Conservation (phyloP, 2,329 filamentous ascomycete genomes). For the Epichloe typhina region DNA sequence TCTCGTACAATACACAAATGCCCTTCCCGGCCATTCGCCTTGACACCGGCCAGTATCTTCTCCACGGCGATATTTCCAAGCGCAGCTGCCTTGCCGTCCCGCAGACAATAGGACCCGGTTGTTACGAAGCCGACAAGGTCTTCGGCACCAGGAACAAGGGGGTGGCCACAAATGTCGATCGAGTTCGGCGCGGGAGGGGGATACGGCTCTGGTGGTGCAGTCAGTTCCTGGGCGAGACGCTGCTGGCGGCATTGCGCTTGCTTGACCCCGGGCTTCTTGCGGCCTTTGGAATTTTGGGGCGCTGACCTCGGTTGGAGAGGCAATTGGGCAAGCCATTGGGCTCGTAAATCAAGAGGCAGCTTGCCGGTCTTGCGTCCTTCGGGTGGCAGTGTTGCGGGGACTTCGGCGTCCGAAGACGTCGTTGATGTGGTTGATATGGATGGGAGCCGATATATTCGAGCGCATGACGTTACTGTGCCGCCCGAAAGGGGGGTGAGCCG, state of each 20-base stretch:
- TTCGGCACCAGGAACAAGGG: constrained; percentile 54
- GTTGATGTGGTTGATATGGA: constrained; percentile 13
- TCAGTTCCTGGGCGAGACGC: constrained; percentile 34
- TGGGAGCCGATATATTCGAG: constrained; percentile 77
- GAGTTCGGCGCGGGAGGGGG: constrained; percentile 24
- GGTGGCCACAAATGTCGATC: constrained; percentile 39
- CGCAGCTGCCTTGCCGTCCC: constrained; percentile 60
- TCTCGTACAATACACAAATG: constrained; percentile 68
- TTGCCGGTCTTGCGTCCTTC: constrained; percentile 2
- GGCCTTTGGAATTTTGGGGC: not conserved
- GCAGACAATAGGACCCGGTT: constrained; percentile 69
- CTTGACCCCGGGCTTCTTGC: constrained; percentile 8
- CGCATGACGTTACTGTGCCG: constrained; percentile 57
- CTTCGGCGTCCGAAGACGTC: constrained; percentile 25
- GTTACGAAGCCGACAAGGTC: constrained; percentile 88
- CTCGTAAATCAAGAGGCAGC: constrained; percentile 39
- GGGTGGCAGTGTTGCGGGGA: constrained; percentile 31
- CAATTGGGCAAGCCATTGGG: constrained; percentile 56
- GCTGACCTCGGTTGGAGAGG: constrained; percentile 11
- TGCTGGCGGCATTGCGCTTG: constrained; percentile 27
- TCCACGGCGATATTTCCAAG: constrained; percentile 56
- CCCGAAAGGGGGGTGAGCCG: constrained; percentile 53
- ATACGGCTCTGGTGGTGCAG: constrained; percentile 21
- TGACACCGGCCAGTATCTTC: constrained; percentile 33
- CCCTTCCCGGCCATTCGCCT: constrained; percentile 26